Evolutionary conservation across 176 grass and related monocot genomes (phyloP).

Genomic region (Aegilops tauschii): DNA sequence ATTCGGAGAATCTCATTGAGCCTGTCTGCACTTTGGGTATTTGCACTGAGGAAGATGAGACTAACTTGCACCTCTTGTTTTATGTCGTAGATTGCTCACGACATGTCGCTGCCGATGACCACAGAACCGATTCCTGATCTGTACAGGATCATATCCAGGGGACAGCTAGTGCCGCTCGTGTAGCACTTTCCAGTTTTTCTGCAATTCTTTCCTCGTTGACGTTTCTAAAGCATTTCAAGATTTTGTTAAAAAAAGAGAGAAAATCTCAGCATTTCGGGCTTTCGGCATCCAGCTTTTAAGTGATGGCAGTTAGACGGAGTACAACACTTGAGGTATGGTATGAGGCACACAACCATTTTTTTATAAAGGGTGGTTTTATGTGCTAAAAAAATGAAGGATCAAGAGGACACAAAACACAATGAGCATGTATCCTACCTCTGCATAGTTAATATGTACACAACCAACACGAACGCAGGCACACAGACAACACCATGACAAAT

Average conservation of each 20-base stretch:
- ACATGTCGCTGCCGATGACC: slow-evolving; percentile 20
- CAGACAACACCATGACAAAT: no score
- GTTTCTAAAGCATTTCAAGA: not conserved
- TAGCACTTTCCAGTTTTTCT: not conserved
- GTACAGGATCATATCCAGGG: not conserved
- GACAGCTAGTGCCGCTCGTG: not conserved
- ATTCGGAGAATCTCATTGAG: no score
- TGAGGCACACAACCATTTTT: no score
- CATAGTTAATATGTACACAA: no score
- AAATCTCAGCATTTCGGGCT: not conserved
- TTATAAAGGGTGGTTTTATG: no score
- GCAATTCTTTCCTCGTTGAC: not conserved
- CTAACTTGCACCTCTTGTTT: not conserved
- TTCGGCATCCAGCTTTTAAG: not conserved
- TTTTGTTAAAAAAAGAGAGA: not conserved
- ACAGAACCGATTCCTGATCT: slow-evolving; percentile 1
- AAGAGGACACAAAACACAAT: no score
- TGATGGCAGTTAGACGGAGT: not conserved
- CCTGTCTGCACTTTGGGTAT: no score
- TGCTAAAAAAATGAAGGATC: no score
- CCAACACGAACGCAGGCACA: no score
- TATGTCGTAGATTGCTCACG: not conserved
- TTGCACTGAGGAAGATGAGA: no score
- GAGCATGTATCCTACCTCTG: no score
- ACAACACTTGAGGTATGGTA: no score